Evolutionary conservation across 768 basidiomycete genomes (phyloP).

Genomic region (Tephrocybe sp.): DNA sequence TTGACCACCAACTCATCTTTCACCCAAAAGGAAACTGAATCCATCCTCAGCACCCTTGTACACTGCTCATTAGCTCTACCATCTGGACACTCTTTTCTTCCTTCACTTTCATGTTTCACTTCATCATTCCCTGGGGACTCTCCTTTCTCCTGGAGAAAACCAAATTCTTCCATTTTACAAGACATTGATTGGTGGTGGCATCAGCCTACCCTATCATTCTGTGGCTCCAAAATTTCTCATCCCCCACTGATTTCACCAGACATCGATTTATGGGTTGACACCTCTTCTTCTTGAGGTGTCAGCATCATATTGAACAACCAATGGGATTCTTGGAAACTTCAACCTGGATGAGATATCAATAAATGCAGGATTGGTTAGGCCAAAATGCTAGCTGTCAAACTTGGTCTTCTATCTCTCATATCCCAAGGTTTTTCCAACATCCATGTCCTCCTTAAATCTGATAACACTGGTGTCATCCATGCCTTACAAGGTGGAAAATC

Average conservation of each 20-base stretch:
- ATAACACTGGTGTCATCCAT: conserved; percentile 40
- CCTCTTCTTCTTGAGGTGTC: conserved; percentile 21
- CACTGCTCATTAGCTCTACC: neutral
- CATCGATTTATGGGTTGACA: conserved; percentile 32
- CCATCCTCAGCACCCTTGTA: conserved; percentile 10
- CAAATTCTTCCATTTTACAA: conserved; percentile 11
- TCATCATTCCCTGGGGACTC: conserved; percentile 3
- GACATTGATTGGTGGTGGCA: conserved; percentile 29
- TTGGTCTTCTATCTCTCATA: conserved; percentile 33
- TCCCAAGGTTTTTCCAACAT: conserved; percentile 17
- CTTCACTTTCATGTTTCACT: conserved; percentile 21
- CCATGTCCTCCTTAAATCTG: conserved; percentile 33
- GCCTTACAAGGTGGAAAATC: conserved; percentile 27
- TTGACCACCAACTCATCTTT: conserved; percentile 16
- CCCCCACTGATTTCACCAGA: neutral
- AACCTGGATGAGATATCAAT: conserved; percentile 23
- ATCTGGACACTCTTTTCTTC: neutral
- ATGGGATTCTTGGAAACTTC: conserved; percentile 41
- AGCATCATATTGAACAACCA: conserved; percentile 26
- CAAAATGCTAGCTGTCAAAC: conserved; percentile 42
- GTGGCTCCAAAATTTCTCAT: neutral
- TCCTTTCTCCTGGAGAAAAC: conserved; percentile 1
- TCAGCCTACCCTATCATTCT: neutral
- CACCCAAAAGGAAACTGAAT: conserved; percentile 21
- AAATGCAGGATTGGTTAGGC: conserved; percentile 40